Percentiles rank a stretch among this genome's conserved stretches.
Conservation (phyloP, 345 rosid genomes). For the Aquilaria sinensis region DNA sequence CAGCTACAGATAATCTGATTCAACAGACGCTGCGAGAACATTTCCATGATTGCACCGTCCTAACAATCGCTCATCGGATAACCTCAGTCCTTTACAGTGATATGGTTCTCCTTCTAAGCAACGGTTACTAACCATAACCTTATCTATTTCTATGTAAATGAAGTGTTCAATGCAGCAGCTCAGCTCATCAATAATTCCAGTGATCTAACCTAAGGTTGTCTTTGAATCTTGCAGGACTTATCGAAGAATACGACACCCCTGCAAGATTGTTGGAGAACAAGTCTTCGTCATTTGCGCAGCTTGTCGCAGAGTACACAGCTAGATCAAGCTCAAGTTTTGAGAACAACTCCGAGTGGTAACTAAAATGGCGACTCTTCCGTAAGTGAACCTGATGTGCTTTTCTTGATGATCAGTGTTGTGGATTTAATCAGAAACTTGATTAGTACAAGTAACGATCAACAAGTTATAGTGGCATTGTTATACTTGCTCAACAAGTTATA, state of each 20-base stretch:
- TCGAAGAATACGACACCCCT: conserved; percentile 67
- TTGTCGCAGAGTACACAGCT: conserved; percentile 64
- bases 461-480: too few relatives aligned
- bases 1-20: conserved; percentile 79
- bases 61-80: conserved; percentile 82
- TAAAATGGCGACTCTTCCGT: not conserved
- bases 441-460: too few relatives aligned
- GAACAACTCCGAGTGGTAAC: not conserved
- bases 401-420: not conserved
- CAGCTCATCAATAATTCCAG: not conserved
- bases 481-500: too few relatives aligned
- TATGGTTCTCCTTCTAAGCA: conserved; percentile 66
- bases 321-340: conserved; percentile 50
- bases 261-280: conserved; percentile 47
- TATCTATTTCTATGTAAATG: too few relatives aligned
- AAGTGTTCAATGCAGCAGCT: not conserved
- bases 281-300: conserved; percentile 68
- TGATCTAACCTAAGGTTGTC: not conserved
- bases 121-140: conserved; percentile 35
- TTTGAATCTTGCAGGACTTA: conserved; percentile 34
- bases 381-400: not conserved
- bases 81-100: conserved; percentile 81
- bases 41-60: conserved; percentile 60
- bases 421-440: too few relatives aligned
- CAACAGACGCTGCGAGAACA: conserved; percentile 64